Conservation (phyloP, 2,329 filamentous ascomycete genomes). For the Apiospora saccharicola region DNA sequence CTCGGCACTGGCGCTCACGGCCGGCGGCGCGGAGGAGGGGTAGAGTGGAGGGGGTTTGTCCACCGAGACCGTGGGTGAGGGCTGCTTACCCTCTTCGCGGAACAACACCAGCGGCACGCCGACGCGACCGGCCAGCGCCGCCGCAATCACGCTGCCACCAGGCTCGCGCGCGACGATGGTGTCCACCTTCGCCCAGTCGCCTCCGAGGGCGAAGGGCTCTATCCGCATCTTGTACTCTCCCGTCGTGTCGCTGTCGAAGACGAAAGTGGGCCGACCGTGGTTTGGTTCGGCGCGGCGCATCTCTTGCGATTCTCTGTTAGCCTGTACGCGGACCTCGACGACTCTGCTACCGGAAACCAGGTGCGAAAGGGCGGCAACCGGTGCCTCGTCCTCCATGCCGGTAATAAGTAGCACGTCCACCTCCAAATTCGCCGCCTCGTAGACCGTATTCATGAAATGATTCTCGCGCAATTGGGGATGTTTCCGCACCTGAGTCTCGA, state of each 20-base stretch:
- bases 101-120: slow-evolving; percentile 56
- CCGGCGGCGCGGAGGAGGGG: slow-evolving; percentile 54
- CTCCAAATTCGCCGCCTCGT: slow-evolving; percentile 50
- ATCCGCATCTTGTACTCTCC: slow-evolving; percentile 47
- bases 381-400: slow-evolving; percentile 68
- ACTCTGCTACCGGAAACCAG: slow-evolving; percentile 60
- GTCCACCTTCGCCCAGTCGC: slow-evolving; percentile 54
- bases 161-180: slow-evolving; percentile 61
- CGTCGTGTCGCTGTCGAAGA: slow-evolving; percentile 58
- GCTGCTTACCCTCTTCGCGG: slow-evolving; percentile 65
- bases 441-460: slow-evolving; percentile 57
- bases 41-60: slow-evolving; percentile 55
- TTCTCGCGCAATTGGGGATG: slow-evolving; percentile 57
- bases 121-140: slow-evolving; percentile 53
- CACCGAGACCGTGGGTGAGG: slow-evolving; percentile 60
- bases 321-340: slow-evolving; percentile 60
- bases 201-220: slow-evolving; percentile 42
- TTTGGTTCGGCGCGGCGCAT: slow-evolving; percentile 40
- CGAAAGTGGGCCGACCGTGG: slow-evolving; percentile 48
- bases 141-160: slow-evolving; percentile 64
- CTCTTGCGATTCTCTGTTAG: slow-evolving; percentile 46
- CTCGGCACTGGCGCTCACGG: slow-evolving; percentile 26
- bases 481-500: slow-evolving; percentile 50
- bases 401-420: slow-evolving; percentile 63
- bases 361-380: slow-evolving; percentile 52